Evolutionary conservation across 2,329 filamentous ascomycete genomes (phyloP), one percentile per base, ranked within the genome.

Genomic region (Calonectria pseudoreteaudii): DNA sequence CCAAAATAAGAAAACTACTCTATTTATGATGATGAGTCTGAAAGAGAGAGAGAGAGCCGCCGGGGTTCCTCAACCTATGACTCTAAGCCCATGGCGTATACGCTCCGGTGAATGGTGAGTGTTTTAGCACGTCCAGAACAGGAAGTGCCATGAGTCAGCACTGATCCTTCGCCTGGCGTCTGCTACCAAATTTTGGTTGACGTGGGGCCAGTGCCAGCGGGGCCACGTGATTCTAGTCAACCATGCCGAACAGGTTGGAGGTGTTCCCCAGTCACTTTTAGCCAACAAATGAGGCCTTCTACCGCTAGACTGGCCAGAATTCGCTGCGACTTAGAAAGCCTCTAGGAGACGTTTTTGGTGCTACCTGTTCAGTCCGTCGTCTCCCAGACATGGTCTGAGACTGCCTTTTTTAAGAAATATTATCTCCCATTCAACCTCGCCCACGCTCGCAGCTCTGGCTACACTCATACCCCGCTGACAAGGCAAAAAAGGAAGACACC

Each of bases 401-500:
- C n/a, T 50, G n/a, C 11, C 16, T 18, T 41, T 34, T 38, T 56
- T 18, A n/a, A n/a, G n/a, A n/a, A n/a, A n/a, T 23, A 28, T 64
- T 44, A 31, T 31, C 8, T 52, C 49, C 26, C 16, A 38, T 60
- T 41, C 38, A 49, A 23, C 66, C 70, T 71, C 58, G 31, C 66
- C 44, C 52, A 66, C 47, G 34, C 47, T 49, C 31, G 31, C 47
- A 31, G 50, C 50, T 38, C 38, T 60, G 30, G 16, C 26, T 47
- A 62, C 23, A 53, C 60, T 73, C 67, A 41, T 62, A 74, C 53
- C 50, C 52, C 65, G 71, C 53, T 67, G 53, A 68, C 34, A 70
- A 71, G 71, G 65, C 74, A 47, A 23, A 47, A 47, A 13, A 47
- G 44, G 72, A 75, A 79, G 79, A 79, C 78, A 80, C 72, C 74